Base-by-base conservation (phyloP, 2,329 filamentous ascomycete species). In the Trichoderma polysporum region DNA sequence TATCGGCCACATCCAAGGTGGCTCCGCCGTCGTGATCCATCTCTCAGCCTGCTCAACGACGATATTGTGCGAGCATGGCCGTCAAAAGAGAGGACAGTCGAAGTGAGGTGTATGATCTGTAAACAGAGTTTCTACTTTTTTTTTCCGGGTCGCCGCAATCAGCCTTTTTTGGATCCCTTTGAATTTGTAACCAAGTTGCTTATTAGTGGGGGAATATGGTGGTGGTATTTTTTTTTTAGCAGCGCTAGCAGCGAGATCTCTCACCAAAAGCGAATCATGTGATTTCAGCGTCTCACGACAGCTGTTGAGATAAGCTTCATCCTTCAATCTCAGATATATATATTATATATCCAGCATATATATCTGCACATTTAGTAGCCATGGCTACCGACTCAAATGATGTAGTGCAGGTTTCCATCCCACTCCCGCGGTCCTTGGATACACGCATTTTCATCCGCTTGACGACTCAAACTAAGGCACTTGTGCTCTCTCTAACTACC, bases 401-500 rank as follows among this genome's bases (percentile, higher is more conserved):
- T 45, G 58, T 71, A 10, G 60, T 71, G 41, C 72, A 89, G 72
- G 76, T 90, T 12, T 88, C 87, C 1, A 81, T 90, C 27, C 85
- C 86, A 6, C 80, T 91, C 25, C 88, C 88, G 12, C 83, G 81
- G 68, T 84, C 88, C 1, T 77, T 86, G 19, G 86, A 89, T 72
- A 86, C 88, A 8, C 85, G 83, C 69, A 84, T 91, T 68, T 86
- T 88, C 75, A 74, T 89, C 39, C 86, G 86, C 50, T 76, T 91
- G 57, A 87, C 85, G 17, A 81, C 85, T 65, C 85, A 85, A 68
- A 79, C 83, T 45, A 88, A 86, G 72, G 85, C 83, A 33, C 78
- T 89, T 65, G 76, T 88, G 63, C 76, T 90, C n/a, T 87, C 88
- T 73, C 78, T 90, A 53, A 87, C 87, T 1, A 90, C 88, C 0